A percentile compares a stretch with the other conserved stretches of the same genome.
These are phyloP conservation scores for Camelina sativa DNA, from an alignment of 345 rosid species.

Conservation along the genomic window DNA sequence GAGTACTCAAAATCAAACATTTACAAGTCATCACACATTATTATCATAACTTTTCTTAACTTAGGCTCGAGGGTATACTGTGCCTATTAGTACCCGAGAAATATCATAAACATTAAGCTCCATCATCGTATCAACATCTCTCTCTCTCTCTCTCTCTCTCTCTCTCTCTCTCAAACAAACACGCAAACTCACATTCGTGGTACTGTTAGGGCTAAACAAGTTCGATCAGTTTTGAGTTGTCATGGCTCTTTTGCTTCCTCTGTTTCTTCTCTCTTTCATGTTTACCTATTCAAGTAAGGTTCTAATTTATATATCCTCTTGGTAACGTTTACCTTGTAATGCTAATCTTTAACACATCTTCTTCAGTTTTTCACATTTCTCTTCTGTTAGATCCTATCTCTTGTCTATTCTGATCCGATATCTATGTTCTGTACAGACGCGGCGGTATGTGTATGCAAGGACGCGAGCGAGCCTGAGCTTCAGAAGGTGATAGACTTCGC, in stretches of 20 bases:
- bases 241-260: constrained; percentile 61
- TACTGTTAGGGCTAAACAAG: constrained; percentile 1
- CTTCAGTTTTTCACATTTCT: too few species aligned
- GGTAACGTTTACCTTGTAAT: not conserved
- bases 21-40: constrained; percentile 41
- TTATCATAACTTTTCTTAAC: not conserved
- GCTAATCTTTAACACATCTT: not conserved
- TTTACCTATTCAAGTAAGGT: constrained; percentile 72
- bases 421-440: constrained; percentile 52
- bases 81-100: constrained; percentile 17
- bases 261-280: constrained; percentile 59
- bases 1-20: constrained; percentile 25
- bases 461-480: constrained; percentile 58
- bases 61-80: not conserved
- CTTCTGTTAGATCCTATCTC: too few species aligned
- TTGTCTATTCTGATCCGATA: not conserved
- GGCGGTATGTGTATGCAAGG: constrained; percentile 74
- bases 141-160: constrained; percentile 26
- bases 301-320: not conserved
- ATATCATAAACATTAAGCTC: not conserved
- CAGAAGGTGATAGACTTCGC: constrained; percentile 89
- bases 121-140: constrained; percentile 23
- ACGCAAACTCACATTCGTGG: constrained; percentile 1
- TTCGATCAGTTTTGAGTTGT: constrained; percentile 21
- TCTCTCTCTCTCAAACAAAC: constrained; percentile 17